These are phyloP conservation scores for Saccharomyces eubayanus DNA, from an alignment of 805 yeast genomes.

Conservation along the genomic window DNA sequence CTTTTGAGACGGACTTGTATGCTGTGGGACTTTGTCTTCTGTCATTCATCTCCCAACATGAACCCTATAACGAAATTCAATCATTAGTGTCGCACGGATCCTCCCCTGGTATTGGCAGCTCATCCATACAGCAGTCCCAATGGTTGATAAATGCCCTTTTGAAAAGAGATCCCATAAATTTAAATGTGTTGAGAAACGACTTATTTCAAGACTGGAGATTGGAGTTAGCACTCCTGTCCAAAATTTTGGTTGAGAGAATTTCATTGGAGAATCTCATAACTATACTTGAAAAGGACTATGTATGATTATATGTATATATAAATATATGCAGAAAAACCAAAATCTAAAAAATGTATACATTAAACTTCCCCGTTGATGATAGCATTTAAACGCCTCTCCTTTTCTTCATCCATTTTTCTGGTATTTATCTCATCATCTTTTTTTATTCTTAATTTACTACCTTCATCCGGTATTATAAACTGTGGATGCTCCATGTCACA, in stretches of 20 bases:
- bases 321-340: background rate
- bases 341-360: background rate
- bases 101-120: background rate
- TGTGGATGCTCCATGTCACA: conserved; percentile 74
- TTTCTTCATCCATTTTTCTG: conserved; percentile 28
- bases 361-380: conserved; percentile 27
- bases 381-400: conserved; percentile 30
- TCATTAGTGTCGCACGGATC: conserved; percentile 5
- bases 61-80: conserved; percentile 13
- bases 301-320: conserved; percentile 1
- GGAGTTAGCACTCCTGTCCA: conserved; percentile 7
- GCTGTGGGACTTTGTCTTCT: conserved; percentile 14
- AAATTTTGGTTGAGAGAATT: conserved; percentile 6
- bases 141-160: conserved; percentile 16
- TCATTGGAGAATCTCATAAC: conserved; percentile 1
- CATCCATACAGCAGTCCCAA: conserved; percentile 14
- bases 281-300: background rate
- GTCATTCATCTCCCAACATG: conserved; percentile 12
- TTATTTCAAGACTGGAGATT: conserved; percentile 5
- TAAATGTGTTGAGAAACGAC: conserved; percentile 6
- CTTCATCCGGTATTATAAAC: conserved; percentile 41
- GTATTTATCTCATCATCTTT: conserved; percentile 30
- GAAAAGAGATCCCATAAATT: conserved; percentile 13
- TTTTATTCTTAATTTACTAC: conserved; percentile 27
- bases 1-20: conserved; percentile 12